Evolutionary conservation across 2,329 filamentous ascomycete species (phyloP).

Genomic region (Sporothrix luriei): DNA sequence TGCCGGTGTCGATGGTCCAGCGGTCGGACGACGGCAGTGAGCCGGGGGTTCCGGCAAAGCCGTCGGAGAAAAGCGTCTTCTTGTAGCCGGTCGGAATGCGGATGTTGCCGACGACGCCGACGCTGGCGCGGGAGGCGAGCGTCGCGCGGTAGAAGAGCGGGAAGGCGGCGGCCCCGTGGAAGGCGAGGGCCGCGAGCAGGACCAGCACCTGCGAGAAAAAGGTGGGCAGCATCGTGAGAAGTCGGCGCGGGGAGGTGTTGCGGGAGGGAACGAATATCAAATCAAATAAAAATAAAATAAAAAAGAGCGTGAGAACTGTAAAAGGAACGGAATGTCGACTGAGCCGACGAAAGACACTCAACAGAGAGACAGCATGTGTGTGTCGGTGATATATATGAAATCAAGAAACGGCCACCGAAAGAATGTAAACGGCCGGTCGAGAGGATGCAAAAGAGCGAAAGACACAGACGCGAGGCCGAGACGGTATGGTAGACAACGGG

Average conservation of each 20-base stretch:
- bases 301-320: constrained; percentile 12
- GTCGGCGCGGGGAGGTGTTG: background rate
- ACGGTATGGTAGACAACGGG: background rate
- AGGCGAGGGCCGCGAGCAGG: constrained; percentile 28
- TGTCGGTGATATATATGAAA: constrained; percentile 9
- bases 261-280: background rate
- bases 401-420: background rate
- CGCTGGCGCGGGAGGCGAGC: constrained; percentile 27
- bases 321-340: background rate
- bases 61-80: constrained; percentile 37
- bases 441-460: background rate
- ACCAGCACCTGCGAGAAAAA: constrained; percentile 22
- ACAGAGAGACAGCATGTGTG: background rate
- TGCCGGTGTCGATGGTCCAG: constrained; percentile 52
- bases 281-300: background rate
- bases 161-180: constrained; percentile 25
- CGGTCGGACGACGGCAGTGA: constrained; percentile 45
- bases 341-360: background rate
- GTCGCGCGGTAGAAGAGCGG: constrained; percentile 28
- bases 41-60: constrained; percentile 40
- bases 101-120: constrained; percentile 31
- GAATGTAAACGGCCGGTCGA: background rate
- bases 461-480: background rate
- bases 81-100: constrained; percentile 41
- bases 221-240: constrained; percentile 19